Evolutionary conservation across 2,329 filamentous ascomycete species (phyloP), one percentile per base, ranked within the genome.

Genomic region (Proliferodiscus dingleyae): DNA sequence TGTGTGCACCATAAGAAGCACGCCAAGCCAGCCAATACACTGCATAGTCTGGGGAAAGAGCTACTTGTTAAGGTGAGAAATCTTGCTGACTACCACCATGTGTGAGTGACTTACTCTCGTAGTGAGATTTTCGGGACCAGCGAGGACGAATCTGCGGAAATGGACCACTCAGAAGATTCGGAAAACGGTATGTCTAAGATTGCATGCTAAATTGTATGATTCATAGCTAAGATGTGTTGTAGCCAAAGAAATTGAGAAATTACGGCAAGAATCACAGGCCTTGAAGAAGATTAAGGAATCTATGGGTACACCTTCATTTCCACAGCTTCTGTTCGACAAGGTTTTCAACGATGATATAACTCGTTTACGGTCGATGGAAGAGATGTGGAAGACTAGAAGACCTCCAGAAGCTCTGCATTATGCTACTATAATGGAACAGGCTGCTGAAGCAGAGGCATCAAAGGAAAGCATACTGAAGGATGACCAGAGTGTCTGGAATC

Each of bases 31-130:
- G 60, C 88, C 91, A 1, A 97, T 98, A 34, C 93, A 98, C 68
- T 97, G 93, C 70, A 98, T 98, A 51, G 91, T 98, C 2, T 98
- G 93, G 93, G 91, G 80, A 16, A 98, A 97, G 70, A 95, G 89
- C 64, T 98, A 97, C 65, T 75, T 98, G 7, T 78, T 98, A 50
- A 93, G 89, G 74, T 71, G 60, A 50, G 62, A 37, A n/a, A 37
- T 3, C 16, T 23, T n/a, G 11, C 11, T 8, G 30, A n/a, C 15
- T 49, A 34, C 63, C 71, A 49, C 57, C 43, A 67, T 43, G 6
- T 19, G 19, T 19, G 15, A 36, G 1, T n/a, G n/a, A n/a, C n/a
- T n/a, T n/a, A n/a, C n/a, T n/a, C n/a, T n/a, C n/a, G n/a, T 38
- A 76, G 72, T 55, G 93, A 98, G 66, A 82, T 98, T 6, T 98